A percentile compares a stretch with the other conserved stretches of the same genome.
phyloP scores from a whole-genome alignment of 2,329 filamentous ascomycete genomes.

The Apiospora arundinis region DNA sequence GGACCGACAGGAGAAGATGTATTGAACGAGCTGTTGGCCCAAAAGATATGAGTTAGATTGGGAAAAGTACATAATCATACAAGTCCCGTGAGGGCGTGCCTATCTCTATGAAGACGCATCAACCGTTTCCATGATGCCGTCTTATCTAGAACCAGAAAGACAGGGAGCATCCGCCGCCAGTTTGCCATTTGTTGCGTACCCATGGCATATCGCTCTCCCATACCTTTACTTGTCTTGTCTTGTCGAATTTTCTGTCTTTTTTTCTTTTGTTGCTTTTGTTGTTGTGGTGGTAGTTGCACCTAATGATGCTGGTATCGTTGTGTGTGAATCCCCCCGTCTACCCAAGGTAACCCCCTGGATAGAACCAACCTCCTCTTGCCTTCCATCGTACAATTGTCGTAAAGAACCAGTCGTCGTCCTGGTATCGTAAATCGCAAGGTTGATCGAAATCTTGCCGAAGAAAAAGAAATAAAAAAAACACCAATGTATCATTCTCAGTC shows the following conservation, averaged over 20 bases:
- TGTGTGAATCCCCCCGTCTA: background rate
- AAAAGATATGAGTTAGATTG: slow-evolving; percentile 12
- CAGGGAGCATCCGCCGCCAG: background rate
- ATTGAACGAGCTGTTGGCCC: slow-evolving; percentile 16
- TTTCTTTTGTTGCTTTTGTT: slow-evolving; percentile 11
- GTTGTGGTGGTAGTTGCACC: background rate
- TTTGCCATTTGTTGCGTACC: slow-evolving; percentile 3
- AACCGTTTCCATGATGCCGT: background rate
- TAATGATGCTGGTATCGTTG: slow-evolving; percentile 6
- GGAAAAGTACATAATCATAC: slow-evolving; percentile 3
- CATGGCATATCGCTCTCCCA: slow-evolving; percentile 9
- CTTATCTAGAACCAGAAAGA: background rate
- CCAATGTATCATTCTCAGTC: slow-evolving; percentile 3
- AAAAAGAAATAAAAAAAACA: background rate
- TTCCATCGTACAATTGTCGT: slow-evolving; percentile 4
- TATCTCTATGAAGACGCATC: background rate
- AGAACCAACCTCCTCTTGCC: background rate
- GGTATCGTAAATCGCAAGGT: slow-evolving; percentile 1
- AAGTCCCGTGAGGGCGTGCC: slow-evolving; percentile 16
- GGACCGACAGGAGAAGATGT: slow-evolving; percentile 14
- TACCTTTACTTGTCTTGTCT: slow-evolving; percentile 16
- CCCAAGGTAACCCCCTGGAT: background rate
- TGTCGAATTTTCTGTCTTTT: slow-evolving; percentile 11
- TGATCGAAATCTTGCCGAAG: background rate
- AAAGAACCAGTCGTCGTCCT: background rate